Evolutionary conservation across 371 early-diverging fungal species (phyloP).

Genomic region (Batkoa obscura): DNA sequence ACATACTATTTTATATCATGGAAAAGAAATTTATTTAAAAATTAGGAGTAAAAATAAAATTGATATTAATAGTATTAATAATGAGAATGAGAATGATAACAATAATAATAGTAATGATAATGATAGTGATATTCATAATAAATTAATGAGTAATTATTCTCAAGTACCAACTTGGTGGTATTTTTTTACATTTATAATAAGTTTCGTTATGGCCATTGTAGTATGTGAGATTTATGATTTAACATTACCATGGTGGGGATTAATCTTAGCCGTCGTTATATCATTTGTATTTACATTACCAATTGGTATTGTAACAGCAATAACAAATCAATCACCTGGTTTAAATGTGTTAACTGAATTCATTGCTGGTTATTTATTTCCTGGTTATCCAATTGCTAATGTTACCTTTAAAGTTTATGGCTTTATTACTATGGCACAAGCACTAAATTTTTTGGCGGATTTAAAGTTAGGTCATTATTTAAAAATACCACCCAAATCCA

Average conservation of each 20-base stretch:
- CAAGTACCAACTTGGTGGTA: conserved; percentile 68
- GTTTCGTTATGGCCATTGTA: conserved; percentile 36
- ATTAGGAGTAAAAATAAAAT: conserved; percentile 7
- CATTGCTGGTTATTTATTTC: conserved; percentile 36
- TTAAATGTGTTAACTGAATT: conserved; percentile 27
- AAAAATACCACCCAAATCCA: conserved; percentile 31
- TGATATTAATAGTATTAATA: no score
- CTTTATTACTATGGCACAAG: conserved; percentile 22
- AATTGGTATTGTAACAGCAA: conserved; percentile 35
- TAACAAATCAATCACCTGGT: conserved; percentile 13
- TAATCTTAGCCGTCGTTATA: conserved; percentile 36
- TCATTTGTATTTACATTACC: conserved; percentile 43
- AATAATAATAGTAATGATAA: not conserved
- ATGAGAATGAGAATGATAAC: no score
- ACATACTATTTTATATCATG: conserved; percentile 25
- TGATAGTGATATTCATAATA: conserved; percentile 24
- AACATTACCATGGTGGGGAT: conserved; percentile 46
- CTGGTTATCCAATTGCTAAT: conserved; percentile 37
- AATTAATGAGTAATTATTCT: conserved; percentile 23
- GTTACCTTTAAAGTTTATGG: conserved; percentile 47
- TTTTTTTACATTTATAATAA: conserved; percentile 26
- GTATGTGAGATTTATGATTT: conserved; percentile 34
- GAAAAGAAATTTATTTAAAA: conserved; percentile 16
- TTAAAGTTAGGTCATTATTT: conserved; percentile 32
- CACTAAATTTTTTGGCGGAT: conserved; percentile 12